Conservation (phyloP, 192 early-diverging fungal species). For the Entomortierella parvispora region DNA sequence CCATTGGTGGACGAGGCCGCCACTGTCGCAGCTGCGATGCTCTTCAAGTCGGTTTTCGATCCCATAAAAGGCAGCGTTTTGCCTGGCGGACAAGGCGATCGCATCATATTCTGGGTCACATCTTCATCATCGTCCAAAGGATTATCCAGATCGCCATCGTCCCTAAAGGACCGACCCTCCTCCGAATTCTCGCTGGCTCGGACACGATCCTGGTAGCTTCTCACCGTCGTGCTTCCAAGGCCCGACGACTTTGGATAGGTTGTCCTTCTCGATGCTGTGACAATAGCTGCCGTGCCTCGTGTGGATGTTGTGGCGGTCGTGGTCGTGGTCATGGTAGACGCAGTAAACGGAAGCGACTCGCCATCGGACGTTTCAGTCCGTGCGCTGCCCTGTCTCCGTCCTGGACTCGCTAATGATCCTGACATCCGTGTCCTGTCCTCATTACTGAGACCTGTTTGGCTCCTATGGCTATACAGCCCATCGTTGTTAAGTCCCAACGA, state of each 20-base stretch:
- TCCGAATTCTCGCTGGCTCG: too few relatives aligned
- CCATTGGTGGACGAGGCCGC: too few relatives aligned
- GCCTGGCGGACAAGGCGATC: conserved; percentile 41
- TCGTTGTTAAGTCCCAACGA: conserved; percentile 44
- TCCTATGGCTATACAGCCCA: conserved; percentile 18
- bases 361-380: too few relatives aligned
- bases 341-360: too few relatives aligned
- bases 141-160: conserved; percentile 5
- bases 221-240: background rate
- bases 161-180: background rate
- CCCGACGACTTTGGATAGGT: too few relatives aligned
- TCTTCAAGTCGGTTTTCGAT: conserved; percentile 21
- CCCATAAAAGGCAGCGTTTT: conserved; percentile 11
- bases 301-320: too few relatives aligned
- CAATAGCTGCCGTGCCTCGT: too few relatives aligned
- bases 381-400: background rate
- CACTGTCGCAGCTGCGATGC: conserved; percentile 11
- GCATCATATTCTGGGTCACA: conserved; percentile 10
- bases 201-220: background rate
- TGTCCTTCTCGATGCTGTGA: too few relatives aligned
- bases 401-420: background rate
- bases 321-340: too few relatives aligned
- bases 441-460: background rate
- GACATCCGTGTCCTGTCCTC: conserved; percentile 31
- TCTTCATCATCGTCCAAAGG: conserved; percentile 27